Percentiles rank a stretch among this genome's conserved stretches.
Conservation (phyloP, 345 rosid genomes). For the Corchorus olitorius region DNA sequence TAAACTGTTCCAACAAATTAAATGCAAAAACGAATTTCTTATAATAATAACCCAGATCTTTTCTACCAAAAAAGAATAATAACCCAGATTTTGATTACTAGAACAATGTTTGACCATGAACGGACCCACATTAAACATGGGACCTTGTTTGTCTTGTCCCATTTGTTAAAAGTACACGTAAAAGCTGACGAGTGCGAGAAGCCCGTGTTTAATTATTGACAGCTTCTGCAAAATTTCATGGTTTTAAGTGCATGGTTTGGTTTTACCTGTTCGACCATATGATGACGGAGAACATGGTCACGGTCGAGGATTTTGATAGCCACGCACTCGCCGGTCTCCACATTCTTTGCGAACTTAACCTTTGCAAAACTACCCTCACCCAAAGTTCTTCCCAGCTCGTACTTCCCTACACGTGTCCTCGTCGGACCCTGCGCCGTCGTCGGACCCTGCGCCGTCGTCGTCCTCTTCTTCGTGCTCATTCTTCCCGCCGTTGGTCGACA, state of each 20-base stretch:
- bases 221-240: not conserved
- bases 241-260: not conserved
- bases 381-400: conserved; percentile 80
- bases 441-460: conserved; percentile 23
- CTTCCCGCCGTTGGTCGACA: not conserved
- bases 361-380: conserved; percentile 95
- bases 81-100: not conserved
- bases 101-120: not conserved
- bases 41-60: not conserved
- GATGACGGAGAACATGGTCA: conserved; percentile 69
- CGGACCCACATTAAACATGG: not conserved
- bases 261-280: conserved; percentile 87
- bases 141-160: not conserved
- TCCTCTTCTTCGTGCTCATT: conserved; percentile 42
- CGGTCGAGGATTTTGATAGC: conserved; percentile 92
- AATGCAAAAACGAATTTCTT: too few relatives aligned
- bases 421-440: conserved; percentile 26
- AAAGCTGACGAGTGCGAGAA: not conserved
- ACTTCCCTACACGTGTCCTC: conserved; percentile 82
- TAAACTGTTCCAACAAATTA: not conserved
- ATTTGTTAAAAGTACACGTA: not conserved
- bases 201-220: too few relatives aligned
- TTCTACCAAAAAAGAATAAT: too few relatives aligned
- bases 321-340: conserved; percentile 55
- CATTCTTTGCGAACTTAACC: conserved; percentile 80